Conservation (phyloP, 2,329 filamentous ascomycete genomes). For the Exophiala sp. region DNA sequence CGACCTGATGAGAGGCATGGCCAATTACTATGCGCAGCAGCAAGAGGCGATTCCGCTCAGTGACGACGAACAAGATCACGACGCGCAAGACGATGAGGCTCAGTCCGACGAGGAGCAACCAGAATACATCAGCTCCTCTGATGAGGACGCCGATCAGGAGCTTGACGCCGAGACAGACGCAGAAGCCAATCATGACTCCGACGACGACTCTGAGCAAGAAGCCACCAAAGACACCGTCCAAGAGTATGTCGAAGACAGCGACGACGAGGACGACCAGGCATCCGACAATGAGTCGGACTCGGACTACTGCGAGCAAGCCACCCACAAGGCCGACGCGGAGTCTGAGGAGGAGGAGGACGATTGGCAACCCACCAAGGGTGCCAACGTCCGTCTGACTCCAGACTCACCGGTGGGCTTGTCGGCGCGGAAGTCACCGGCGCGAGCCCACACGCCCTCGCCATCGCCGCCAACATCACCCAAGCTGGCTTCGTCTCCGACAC, state of each 20-base stretch:
- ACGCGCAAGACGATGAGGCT: slow-evolving; percentile 4
- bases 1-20: no score
- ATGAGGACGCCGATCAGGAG: background rate
- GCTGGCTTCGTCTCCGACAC: background rate
- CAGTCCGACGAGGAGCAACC: background rate
- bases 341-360: slow-evolving; percentile 3
- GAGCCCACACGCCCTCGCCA: background rate
- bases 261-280: background rate
- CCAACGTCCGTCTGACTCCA: background rate
- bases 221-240: background rate
- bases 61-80: background rate
- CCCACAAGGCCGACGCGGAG: background rate
- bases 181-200: background rate
- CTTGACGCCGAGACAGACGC: background rate
- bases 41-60: background rate
- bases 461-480: background rate
- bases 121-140: background rate
- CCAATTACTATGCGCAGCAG: no score
- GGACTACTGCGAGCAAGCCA: background rate
- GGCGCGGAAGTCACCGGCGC: background rate
- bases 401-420: background rate
- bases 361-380: background rate
- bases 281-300: background rate
- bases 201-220: background rate
- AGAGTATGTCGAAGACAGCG: no score